Evolutionary conservation across 192 early-diverging fungal species (phyloP).

Genomic region (Podila minutissima): DNA sequence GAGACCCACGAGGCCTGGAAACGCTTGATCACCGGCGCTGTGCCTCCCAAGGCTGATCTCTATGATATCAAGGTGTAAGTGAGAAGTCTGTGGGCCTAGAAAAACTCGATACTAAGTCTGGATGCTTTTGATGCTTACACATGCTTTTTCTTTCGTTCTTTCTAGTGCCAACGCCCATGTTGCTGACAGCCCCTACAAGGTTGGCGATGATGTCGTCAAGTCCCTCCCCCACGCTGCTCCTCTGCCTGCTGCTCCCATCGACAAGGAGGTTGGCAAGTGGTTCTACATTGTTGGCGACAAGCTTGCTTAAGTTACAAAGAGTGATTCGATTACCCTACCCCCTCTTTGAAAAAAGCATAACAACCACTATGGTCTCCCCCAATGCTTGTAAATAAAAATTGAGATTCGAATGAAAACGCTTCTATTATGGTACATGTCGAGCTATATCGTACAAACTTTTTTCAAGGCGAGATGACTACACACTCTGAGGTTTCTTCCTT

Average conservation of each 20-base stretch:
- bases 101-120: background rate
- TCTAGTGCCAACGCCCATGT: conserved; percentile 73
- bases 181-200: conserved; percentile 76
- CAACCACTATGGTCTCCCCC: background rate
- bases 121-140: background rate
- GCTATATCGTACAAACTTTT: background rate
- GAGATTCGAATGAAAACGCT: too few species aligned
- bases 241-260: conserved; percentile 75
- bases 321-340: too few species aligned
- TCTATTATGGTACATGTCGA: background rate
- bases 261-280: conserved; percentile 67
- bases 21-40: conserved; percentile 72
- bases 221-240: conserved; percentile 66
- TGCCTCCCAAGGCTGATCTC: conserved; percentile 70
- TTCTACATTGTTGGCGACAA: conserved; percentile 41
- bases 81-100: background rate
- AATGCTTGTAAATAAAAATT: background rate
- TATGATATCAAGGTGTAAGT: conserved; percentile 81
- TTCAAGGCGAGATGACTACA: background rate
- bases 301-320: background rate
- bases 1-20: conserved; percentile 97
- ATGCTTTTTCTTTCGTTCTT: background rate
- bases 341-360: background rate
- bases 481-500: background rate
- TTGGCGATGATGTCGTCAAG: conserved; percentile 65